These are phyloP conservation scores for Chaetomium globosum DNA, from an alignment of 2,329 filamentous ascomycete species.

Conservation along the genomic window DNA sequence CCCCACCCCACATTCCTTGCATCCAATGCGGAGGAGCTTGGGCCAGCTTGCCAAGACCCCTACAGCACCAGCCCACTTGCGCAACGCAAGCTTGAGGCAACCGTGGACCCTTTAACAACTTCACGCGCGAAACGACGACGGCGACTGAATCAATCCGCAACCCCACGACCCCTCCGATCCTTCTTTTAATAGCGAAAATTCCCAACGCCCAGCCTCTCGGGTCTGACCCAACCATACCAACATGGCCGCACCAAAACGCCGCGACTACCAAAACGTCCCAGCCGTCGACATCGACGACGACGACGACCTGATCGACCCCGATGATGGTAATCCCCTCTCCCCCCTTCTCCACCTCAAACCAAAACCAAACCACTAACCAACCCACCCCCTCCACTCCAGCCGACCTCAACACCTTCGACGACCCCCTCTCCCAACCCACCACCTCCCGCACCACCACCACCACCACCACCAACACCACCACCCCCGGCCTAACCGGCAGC, in stretches of 20 bases:
- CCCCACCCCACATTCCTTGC: too few relatives aligned
- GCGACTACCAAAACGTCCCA: constrained; percentile 59
- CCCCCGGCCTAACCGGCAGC: constrained; percentile 44
- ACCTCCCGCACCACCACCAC: constrained; percentile 60
- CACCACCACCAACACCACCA: constrained; percentile 60
- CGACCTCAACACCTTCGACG: constrained; percentile 89
- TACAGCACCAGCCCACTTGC: constrained; percentile 30
- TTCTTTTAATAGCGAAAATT: not conserved
- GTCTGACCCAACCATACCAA: constrained; percentile 20
- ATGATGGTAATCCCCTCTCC: constrained; percentile 63
- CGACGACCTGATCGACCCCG: constrained; percentile 75
- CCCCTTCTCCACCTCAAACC: not conserved
- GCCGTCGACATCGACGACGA: constrained; percentile 50
- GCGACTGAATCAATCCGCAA: not conserved
- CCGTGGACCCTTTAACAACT: constrained; percentile 27
- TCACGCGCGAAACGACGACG: not conserved
- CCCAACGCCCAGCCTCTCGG: not conserved
- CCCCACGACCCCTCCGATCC: not conserved
- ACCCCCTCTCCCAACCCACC: constrained; percentile 66
- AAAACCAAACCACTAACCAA: constrained; percentile 2
- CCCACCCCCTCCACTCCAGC: constrained; percentile 51
- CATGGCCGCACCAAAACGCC: constrained; percentile 53
- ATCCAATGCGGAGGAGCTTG: constrained; percentile 28
- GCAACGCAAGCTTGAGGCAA: constrained; percentile 27
- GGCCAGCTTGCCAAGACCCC: constrained; percentile 24